A percentile compares a stretch with the other conserved stretches of the same genome.
phyloP scores from a whole-genome alignment of 2,329 filamentous ascomycete genomes.

The Dactylellina leptospora region DNA sequence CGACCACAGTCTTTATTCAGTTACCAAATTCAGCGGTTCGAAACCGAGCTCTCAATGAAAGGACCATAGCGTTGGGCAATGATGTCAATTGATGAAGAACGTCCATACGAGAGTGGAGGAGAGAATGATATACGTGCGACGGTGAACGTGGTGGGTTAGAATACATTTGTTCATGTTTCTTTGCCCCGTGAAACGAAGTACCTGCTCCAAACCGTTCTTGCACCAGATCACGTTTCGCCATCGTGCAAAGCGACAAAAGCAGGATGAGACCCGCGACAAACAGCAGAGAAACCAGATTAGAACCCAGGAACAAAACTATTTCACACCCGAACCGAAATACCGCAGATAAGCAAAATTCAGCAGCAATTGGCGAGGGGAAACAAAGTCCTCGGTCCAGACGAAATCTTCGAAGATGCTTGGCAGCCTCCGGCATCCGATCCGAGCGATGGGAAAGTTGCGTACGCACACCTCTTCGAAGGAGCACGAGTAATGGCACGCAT shows the following conservation, averaged over 20 bases:
- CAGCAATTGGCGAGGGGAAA: constrained; percentile 32
- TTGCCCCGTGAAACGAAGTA: constrained; percentile 42
- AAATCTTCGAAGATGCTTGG: not conserved
- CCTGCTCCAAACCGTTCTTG: constrained; percentile 45
- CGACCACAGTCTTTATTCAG: not conserved
- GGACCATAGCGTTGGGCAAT: constrained; percentile 7
- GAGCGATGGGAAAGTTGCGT: not conserved
- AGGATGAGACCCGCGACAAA: constrained; percentile 15
- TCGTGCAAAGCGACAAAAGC: constrained; percentile 21
- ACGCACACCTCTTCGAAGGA: not conserved
- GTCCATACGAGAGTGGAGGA: not conserved
- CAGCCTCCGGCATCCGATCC: not conserved
- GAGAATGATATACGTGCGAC: constrained; percentile 18
- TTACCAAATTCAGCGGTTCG: constrained; percentile 1
- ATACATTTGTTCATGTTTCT: constrained; percentile 25
- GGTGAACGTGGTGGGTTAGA: not conserved
- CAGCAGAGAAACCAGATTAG: not conserved
- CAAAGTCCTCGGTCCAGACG: constrained; percentile 19
- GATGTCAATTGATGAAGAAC: constrained; percentile 35
- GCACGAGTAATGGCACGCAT: constrained; percentile 43
- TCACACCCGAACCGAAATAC: not conserved
- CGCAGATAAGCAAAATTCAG: constrained; percentile 1
- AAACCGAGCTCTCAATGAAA: constrained; percentile 17
- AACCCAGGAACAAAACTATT: not conserved
- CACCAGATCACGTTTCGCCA: constrained; percentile 51